Evolutionary conservation across 2,329 filamentous ascomycete species (phyloP).

Genomic region (Pseudocercospora macadamiae): DNA sequence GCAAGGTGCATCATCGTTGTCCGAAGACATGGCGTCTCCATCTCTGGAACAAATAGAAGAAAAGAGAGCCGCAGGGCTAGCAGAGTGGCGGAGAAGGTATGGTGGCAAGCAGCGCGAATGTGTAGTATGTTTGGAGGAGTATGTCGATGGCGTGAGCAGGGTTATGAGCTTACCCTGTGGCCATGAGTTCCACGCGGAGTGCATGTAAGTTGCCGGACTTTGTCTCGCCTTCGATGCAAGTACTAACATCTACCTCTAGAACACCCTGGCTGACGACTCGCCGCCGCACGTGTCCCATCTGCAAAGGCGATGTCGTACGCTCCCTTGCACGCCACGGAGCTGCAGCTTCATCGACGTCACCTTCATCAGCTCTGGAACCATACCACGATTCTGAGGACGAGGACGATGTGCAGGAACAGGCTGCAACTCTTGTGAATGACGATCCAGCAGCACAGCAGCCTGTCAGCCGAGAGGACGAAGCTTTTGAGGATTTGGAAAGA

Average conservation of each 20-base stretch:
- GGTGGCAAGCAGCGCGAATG: slow-evolving; percentile 77
- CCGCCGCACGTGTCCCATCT: slow-evolving; percentile 96
- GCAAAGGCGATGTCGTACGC: slow-evolving; percentile 91
- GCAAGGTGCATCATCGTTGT: slow-evolving; percentile 36
- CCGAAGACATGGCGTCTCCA: slow-evolving; percentile 31
- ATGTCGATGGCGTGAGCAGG: slow-evolving; percentile 87
- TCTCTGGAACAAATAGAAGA: slow-evolving; percentile 50
- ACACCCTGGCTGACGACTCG: slow-evolving; percentile 96
- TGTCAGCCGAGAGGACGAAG: slow-evolving; percentile 38
- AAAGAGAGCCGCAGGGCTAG: slow-evolving; percentile 55
- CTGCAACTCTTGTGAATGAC: slow-evolving; percentile 35
- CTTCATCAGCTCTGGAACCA: slow-evolving; percentile 14
- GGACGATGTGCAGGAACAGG: slow-evolving; percentile 39
- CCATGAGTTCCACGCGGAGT: slow-evolving; percentile 95
- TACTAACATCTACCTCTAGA: slow-evolving; percentile 49
- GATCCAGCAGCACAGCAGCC: slow-evolving; percentile 37
- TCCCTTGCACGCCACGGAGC: slow-evolving; percentile 37
- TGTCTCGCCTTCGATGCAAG: not conserved
- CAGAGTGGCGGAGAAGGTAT: slow-evolving; percentile 61
- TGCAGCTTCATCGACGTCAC: slow-evolving; percentile 22
- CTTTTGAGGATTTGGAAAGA: slow-evolving; percentile 41
- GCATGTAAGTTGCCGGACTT: slow-evolving; percentile 75
- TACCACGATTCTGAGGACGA: slow-evolving; percentile 31
- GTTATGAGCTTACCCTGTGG: slow-evolving; percentile 98
- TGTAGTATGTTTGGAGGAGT: slow-evolving; percentile 95